Conservation (phyloP, 495 filamentous ascomycete genomes). For the Hyphodiscus hymeniophilus region DNA sequence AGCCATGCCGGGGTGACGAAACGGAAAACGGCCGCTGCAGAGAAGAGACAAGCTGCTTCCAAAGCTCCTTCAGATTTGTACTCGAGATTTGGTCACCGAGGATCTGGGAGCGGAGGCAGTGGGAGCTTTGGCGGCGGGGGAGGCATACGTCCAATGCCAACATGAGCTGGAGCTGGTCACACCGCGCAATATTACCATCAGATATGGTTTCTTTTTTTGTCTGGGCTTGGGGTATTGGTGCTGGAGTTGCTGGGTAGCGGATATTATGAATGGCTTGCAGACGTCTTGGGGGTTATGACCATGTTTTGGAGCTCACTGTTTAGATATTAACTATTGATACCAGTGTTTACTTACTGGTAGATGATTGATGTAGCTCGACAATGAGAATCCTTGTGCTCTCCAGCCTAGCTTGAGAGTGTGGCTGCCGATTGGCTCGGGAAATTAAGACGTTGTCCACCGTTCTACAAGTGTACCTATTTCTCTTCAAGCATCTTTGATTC, state of each 20-base stretch:
- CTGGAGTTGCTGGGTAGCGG: not conserved
- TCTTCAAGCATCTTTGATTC: too few species aligned
- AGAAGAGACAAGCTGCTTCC: not conserved
- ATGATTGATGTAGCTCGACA: not conserved
- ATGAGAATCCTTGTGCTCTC: not conserved
- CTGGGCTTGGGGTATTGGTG: not conserved
- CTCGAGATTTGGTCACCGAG: not conserved
- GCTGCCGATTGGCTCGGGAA: too few species aligned
- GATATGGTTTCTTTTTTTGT: not conserved
- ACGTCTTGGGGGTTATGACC: not conserved
- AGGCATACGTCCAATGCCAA: constrained; percentile 1
- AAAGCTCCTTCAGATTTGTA: not conserved
- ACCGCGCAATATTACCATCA: not conserved
- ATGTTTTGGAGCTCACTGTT: not conserved
- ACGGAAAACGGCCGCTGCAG: not conserved
- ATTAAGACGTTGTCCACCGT: too few species aligned
- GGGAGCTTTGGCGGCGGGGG: not conserved
- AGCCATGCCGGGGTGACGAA: constrained; percentile 1
- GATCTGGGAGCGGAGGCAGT: not conserved
- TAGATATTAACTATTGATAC: not conserved
- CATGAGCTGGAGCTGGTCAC: not conserved
- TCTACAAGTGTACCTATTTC: too few species aligned
- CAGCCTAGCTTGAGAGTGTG: too few species aligned
- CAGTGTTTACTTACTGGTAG: not conserved
- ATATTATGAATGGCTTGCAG: not conserved